Evolutionary conservation across 169 alveolate species (phyloP), one percentile per base, ranked within the genome.

Genomic region (Plasmodium cynomolgi): DNA sequence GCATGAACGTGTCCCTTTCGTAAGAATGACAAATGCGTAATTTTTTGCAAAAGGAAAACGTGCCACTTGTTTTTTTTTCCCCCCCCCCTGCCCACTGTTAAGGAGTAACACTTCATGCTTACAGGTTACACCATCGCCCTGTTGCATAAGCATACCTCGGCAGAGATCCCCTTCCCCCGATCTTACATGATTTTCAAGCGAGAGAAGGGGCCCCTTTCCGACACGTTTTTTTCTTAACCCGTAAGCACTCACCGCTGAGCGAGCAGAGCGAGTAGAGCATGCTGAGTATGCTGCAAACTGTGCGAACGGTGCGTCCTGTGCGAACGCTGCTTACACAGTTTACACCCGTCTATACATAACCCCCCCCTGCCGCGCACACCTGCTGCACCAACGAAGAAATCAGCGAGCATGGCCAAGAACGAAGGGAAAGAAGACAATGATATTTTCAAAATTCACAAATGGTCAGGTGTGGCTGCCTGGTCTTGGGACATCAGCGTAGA

Each of bases 401-500:
- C 20, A 44, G 47, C 23, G 7, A 90, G 15, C 72, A 90, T 81
- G 91, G 75, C 54, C 72, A 50, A 90, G 33, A 81, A 81, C 56
- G 58, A n/a, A 68, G 73, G 23, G 50, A 58, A 39, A 41, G 91
- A 90, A 33, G 83, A 81, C 58, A 90, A 81, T 44, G 86, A 81
- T n/a, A 90, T 90, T 80, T 97, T 97, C 85, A 96, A 92, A 73
- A 91, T 97, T 41, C 96, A 96, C 74, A 98, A 98, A 95, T 99
- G 99, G 99, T 98, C 98, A 82, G 99, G 99, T 31, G 99, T 99
- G 37, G 99, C 99, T 31, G 97, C 99, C 17, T 99, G 99, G 99
- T 97, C 99, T 37, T 99, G 99, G 99, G 99, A 99, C 95, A 98
- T 99, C 91, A 98, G 98, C 72, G 99, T 99, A 58, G 99, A 99